Base-by-base conservation (phyloP, 495 filamentous ascomycete genomes). In the Collariella sp. region DNA sequence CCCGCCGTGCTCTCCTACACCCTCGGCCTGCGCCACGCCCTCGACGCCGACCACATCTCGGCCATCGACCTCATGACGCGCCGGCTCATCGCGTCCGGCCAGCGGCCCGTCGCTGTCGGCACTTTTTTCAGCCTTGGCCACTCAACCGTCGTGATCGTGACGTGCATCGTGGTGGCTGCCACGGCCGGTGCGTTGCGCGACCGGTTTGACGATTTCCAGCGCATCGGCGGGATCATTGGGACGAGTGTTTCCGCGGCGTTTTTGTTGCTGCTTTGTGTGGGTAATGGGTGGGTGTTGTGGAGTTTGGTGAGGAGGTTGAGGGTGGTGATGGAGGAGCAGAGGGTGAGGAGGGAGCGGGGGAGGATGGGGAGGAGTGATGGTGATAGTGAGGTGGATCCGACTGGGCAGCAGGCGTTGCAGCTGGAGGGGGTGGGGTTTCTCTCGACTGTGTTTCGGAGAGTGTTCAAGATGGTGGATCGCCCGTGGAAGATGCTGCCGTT, bases 401-500 rank as follows among this genome's bases (percentile, higher is more conserved):
- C 55, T 46, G n/a, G 41, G 34, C 7, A 76, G 51, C 72, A 78
- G 47, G 75, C 79, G 1, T 76, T 89, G 61, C 79, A 84, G 65
- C 75, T 95, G 19, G 82, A 91, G 60, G 88, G 88, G 5, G 82
- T 79, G 1, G 91, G 91, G 1, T 80, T 88, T 42, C 67, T 96
- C 43, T 84, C 84, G 49, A 70, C 70, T 3, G 58, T 95, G 10
- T 81, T 96, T 45, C 81, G 85, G 57, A 82, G 75, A 48, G 72
- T 91, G 68, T 95, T 96, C 72, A 83, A 79, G 54, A 66, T 95
- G 19, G 84, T 98, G 64, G 87, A 98, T 66, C 72, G 85, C 64
- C 88, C 90, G 1, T 98, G 93, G 93, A 98, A 98, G 69, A 98
- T 96, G 91, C 85, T 95, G 65, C 89, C 89, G 5, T 72, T 97